Evolutionary conservation across 2,329 filamentous ascomycete genomes (phyloP), one percentile per base, ranked within the genome.

Genomic region (Cladosporium sp.): DNA sequence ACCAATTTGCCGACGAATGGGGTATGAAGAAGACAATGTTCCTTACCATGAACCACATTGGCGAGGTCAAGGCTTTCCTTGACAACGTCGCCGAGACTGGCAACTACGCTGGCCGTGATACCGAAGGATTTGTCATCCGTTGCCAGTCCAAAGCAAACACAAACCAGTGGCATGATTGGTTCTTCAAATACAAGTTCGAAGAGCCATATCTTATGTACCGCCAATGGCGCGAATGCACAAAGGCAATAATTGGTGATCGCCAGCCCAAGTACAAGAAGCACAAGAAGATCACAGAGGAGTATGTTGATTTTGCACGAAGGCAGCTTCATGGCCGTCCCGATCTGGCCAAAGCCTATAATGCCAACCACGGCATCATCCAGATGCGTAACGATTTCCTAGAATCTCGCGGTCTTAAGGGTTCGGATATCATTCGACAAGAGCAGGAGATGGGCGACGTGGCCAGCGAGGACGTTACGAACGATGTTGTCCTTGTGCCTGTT

Each of bases 151-250:
- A 75, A 64, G 61, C 62, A 13, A 57, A 61, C 22, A 62, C 59
- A 13, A 51, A 57, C 11, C 69, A 82, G 22, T 93, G 84, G 66
- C 72, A 80, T n/a, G 91, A 98, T 67, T 98, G 93, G 93, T 98
- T 98, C 71, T 98, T 98, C 83, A 98, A 98, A 71, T 98, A 91
- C 80, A 98, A 98, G 72, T 98, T 98, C 53, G 93, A 98, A 64
- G 93, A 98, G 71, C 93, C 93, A 0, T 98, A 98, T 66, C 74
- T 98, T 53, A 94, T 98, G 89, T 98, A 97, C 71, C 84, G 93
- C 19, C 93, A 98, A 72, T 98, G 93, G 93, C 84, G 93, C 55
- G 93, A 98, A 72, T 95, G 88, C 66, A 98, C 93, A 36, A 97
- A 95, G 68, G 80, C 88, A 4, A 70, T 97, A 51, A 96, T 98